Evolutionary conservation across 192 early-diverging fungal genomes (phyloP).

Genomic region (Entophlyctis luteolus): DNA sequence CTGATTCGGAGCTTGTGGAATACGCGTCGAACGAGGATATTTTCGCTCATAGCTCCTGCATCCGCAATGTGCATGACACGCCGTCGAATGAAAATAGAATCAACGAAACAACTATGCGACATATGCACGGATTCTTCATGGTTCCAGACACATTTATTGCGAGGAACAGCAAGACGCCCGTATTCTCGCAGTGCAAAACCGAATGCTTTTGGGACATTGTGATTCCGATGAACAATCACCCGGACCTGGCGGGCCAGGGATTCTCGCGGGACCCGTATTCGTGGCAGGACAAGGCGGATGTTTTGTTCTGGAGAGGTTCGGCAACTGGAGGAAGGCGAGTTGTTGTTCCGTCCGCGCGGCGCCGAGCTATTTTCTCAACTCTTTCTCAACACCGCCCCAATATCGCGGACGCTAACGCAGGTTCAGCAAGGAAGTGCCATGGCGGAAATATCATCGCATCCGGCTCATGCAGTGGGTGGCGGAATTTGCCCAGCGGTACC

Average conservation of each 20-base stretch:
- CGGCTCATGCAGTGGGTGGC: background rate
- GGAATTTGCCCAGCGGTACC: background rate
- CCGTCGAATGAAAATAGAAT: background rate
- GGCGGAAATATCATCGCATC: constrained; percentile 10
- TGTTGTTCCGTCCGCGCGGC: no score
- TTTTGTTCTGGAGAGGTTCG: constrained; percentile 18
- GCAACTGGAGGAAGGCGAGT: background rate
- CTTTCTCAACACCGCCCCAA: no score
- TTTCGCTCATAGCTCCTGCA: background rate
- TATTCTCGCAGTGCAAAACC: background rate
- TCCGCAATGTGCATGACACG: background rate
- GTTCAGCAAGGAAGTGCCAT: background rate
- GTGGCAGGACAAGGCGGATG: background rate
- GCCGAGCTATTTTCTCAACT: no score
- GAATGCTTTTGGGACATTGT: background rate
- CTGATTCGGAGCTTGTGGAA: background rate
- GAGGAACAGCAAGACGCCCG: background rate
- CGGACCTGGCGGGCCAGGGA: background rate
- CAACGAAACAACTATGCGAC: background rate
- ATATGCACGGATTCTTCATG: background rate
- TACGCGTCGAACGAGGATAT: background rate
- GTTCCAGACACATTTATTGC: background rate
- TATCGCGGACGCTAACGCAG: no score
- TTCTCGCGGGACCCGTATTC: background rate
- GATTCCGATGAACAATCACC: background rate